phyloP scores from a whole-genome alignment of 306 rosid genomes.

The Cucurbita argyrosperma region DNA sequence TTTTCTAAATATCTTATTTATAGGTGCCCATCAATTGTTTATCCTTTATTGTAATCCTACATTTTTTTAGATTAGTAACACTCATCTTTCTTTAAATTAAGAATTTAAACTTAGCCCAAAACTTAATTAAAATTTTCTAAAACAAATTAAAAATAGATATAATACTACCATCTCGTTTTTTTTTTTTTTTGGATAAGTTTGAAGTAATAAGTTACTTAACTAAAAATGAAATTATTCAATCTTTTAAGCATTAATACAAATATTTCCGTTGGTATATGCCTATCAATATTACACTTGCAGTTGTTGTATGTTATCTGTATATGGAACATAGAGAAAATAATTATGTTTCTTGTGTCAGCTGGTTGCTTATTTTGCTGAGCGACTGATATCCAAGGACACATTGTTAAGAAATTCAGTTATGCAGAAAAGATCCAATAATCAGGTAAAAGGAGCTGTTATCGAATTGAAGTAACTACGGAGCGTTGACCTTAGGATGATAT shows the following conservation, averaged over 20 bases:
- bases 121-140: not conserved
- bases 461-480: not conserved
- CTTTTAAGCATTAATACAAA: not conserved
- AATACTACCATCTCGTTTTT: not conserved
- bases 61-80: not conserved
- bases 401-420: slow-evolving; percentile 54
- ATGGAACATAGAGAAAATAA: not conserved
- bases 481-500: not conserved
- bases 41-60: not conserved
- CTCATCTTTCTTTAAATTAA: not conserved
- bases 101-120: not conserved
- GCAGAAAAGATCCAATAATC: slow-evolving; percentile 50
- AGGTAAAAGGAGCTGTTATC: slow-evolving; percentile 28
- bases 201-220: not conserved
- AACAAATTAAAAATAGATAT: not conserved
- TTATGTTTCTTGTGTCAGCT: slow-evolving; percentile 38
- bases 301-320: too few species aligned
- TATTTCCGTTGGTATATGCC: not conserved
- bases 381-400: slow-evolving; percentile 53
- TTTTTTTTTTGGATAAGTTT: not conserved
- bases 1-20: not conserved
- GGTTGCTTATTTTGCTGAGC: slow-evolving; percentile 51
- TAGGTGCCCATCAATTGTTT: not conserved
- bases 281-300: not conserved
- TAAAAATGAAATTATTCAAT: not conserved